Evolutionary conservation across 371 early-diverging fungal genomes (phyloP).

Genomic region (Rhizopus sp.): DNA sequence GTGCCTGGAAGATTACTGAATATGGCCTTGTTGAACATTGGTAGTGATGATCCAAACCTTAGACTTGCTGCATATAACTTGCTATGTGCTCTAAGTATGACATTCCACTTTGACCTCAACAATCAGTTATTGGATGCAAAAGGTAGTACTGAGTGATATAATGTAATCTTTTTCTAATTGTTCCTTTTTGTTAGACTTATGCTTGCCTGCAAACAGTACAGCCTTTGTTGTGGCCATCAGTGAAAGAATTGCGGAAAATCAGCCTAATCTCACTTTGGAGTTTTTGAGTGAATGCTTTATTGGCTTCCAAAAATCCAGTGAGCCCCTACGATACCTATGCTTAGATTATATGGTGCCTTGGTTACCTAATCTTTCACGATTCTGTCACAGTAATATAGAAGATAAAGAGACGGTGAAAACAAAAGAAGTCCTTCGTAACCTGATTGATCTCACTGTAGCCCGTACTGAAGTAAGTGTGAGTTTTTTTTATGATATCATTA

Average conservation of each 20-base stretch:
- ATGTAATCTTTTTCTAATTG: not conserved
- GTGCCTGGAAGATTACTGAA: slow-evolving; percentile 91
- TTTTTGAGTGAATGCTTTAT: slow-evolving; percentile 87
- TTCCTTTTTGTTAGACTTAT: slow-evolving; percentile 58
- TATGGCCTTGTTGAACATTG: slow-evolving; percentile 88
- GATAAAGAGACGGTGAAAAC: slow-evolving; percentile 63
- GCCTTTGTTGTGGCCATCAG: slow-evolving; percentile 82
- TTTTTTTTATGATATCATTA: not conserved
- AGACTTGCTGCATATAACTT: slow-evolving; percentile 88
- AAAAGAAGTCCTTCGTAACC: slow-evolving; percentile 71
- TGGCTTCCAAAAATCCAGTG: slow-evolving; percentile 81
- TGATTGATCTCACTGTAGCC: slow-evolving; percentile 85
- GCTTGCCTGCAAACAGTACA: slow-evolving; percentile 87
- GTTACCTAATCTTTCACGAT: slow-evolving; percentile 77
- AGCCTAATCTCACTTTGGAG: slow-evolving; percentile 83
- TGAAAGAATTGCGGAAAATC: slow-evolving; percentile 75
- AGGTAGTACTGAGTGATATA: slow-evolving; percentile 28
- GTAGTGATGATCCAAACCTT: slow-evolving; percentile 79
- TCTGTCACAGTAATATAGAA: slow-evolving; percentile 51
- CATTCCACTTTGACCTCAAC: slow-evolving; percentile 86
- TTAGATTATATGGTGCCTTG: slow-evolving; percentile 92
- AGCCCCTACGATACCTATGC: slow-evolving; percentile 76
- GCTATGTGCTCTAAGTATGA: slow-evolving; percentile 76
- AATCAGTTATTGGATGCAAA: slow-evolving; percentile 81
- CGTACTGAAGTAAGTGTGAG: slow-evolving; percentile 67